Evolutionary conservation across 192 early-diverging fungal genomes (phyloP), one percentile per base, ranked within the genome.

Genomic region (Geosiphon pyriformis): DNA sequence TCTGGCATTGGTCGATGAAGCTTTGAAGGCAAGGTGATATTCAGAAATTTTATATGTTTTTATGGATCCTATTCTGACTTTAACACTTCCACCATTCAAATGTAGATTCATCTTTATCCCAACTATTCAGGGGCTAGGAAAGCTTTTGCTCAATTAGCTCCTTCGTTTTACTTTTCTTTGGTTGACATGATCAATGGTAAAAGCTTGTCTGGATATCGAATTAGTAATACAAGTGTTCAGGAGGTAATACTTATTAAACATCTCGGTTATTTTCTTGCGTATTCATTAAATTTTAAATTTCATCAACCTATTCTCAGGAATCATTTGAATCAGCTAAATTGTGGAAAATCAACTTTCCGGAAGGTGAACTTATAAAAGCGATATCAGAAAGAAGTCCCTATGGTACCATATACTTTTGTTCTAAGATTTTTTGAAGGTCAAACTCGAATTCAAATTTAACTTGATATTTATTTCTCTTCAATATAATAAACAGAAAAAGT

Each of bases 131-230:
- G 61, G 0, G 76, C 88, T 0, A 62, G 65, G 22, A 63, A 72
- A 15, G 83, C 84, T 0, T 84, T 94, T 71, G 79, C 76, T 63
- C 51, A 70, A 1, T 63, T 87, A 31, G 54, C 82, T 12, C 72
- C 83, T 27, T 74, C 77, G 4, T 81, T 92, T 37, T 89, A 88
- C 68, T 88, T 94, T 61, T 86, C 84, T 65, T 68, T 88, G 58
- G 78, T 74, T 72, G 84, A 73, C 30, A 65, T 65, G 30, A 70
- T 72, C 29, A 77, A 76, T 33, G 87, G 59, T 64, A 79, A 69
- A 23, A 72, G 50, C 55, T 65, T 87, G 22, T 70, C 78, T 20
- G 88, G 87, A 3, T 90, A 73, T 72, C 78, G 78, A 53, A 73
- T 81, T 17, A 71, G 75, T 34, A 82, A 83, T 25, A 76, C 74